Conservation (phyloP, 176 grass and related monocot species). For the Coix lacrymajobi region DNA sequence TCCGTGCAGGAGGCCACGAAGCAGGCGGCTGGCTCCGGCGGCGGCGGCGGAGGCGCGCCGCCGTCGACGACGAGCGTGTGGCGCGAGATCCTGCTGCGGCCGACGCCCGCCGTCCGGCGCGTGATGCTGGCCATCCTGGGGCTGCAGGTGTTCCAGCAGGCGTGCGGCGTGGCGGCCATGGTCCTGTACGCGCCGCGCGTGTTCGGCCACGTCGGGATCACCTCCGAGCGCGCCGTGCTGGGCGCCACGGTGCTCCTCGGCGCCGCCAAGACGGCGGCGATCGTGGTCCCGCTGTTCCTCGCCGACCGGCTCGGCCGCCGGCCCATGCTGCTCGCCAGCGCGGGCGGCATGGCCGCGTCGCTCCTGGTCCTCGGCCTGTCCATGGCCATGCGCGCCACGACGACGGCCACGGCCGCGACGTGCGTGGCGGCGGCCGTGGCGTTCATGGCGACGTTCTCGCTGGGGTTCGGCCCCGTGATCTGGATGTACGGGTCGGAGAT, state of each 20-base stretch:
- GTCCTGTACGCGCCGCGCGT: conserved; percentile 60
- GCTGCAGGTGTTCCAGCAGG: conserved; percentile 71
- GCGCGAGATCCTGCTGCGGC: conserved; percentile 35
- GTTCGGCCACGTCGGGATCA: conserved; percentile 48
- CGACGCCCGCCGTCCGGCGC: conserved; percentile 38
- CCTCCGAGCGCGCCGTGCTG: conserved; percentile 8
- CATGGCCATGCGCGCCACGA: neutral
- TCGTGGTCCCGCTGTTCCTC: conserved; percentile 52
- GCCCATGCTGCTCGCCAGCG: conserved; percentile 57
- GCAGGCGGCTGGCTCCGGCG: neutral
- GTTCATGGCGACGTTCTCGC: conserved; percentile 55
- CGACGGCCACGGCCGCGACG: neutral
- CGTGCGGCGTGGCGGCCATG: conserved; percentile 51
- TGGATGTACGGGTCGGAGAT: conserved; percentile 61
- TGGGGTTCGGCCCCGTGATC: conserved; percentile 52
- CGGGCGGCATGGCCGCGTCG: conserved; percentile 46
- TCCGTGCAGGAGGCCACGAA: conserved; percentile 11
- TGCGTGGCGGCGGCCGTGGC: conserved; percentile 20
- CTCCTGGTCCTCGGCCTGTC: conserved; percentile 27
- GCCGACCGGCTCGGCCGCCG: conserved; percentile 52
- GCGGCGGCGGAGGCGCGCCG: neutral
- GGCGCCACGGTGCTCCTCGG: conserved; percentile 53
- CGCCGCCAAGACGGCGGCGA: conserved; percentile 33
- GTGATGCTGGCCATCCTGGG: conserved; percentile 44
- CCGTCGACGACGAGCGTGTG: conserved; percentile 17